Conservation (phyloP, 768 basidiomycete genomes). For the Trametes cinnabarina region DNA sequence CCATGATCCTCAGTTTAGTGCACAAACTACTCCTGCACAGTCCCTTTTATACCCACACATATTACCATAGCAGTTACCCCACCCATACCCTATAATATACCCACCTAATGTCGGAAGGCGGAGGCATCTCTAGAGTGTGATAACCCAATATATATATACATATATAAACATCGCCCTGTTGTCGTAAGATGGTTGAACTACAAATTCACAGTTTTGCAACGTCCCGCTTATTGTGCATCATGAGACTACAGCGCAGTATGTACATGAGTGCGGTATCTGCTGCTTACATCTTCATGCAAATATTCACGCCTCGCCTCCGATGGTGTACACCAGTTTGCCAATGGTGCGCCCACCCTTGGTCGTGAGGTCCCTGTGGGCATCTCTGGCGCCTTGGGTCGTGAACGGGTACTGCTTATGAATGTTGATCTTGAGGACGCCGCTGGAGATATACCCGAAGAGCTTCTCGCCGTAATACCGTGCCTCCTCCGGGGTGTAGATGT, state of each 20-base stretch:
- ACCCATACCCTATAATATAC: background rate
- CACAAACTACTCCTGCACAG: background rate
- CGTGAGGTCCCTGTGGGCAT: slow-evolving; percentile 74
- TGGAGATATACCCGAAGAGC: slow-evolving; percentile 57
- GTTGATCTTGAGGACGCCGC: slow-evolving; percentile 59
- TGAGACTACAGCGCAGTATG: no score
- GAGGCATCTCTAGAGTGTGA: no score
- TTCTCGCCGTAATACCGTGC: slow-evolving; percentile 58
- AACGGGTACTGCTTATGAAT: slow-evolving; percentile 79
- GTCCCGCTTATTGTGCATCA: no score
- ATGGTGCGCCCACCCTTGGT: slow-evolving; percentile 61
- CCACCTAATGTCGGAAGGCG: background rate
- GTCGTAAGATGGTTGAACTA: no score
- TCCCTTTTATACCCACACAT: background rate
- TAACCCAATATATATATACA: no score
- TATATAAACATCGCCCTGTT: no score
- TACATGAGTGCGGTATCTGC: background rate
- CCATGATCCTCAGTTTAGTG: background rate
- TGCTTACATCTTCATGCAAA: background rate
- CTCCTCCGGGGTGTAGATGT: slow-evolving; percentile 71
- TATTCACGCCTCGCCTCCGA: slow-evolving; percentile 33
- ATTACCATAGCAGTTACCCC: background rate
- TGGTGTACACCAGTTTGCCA: slow-evolving; percentile 82
- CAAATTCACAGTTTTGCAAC: no score
- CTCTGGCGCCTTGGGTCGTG: slow-evolving; percentile 68